These are phyloP conservation scores for Tieghemostelium lacteum DNA, from an alignment of 78 protist genomes.

Conservation along the genomic window DNA sequence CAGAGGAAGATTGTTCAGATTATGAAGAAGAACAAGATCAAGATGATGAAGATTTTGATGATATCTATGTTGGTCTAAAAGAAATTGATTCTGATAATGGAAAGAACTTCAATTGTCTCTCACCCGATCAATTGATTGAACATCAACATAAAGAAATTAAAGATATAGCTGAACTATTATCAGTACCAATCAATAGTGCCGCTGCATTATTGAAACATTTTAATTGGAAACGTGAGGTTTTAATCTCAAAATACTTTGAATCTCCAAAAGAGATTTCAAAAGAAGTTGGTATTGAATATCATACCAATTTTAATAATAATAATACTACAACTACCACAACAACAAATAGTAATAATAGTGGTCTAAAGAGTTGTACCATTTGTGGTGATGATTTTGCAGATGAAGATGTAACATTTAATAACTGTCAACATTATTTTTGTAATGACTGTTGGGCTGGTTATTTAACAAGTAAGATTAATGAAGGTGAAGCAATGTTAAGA, in stretches of 20 bases:
- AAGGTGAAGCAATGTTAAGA: conserved; percentile 72
- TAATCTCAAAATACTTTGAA: conserved; percentile 69
- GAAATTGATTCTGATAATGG: conserved; percentile 9
- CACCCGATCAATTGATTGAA: conserved; percentile 51
- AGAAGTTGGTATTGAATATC: conserved; percentile 46
- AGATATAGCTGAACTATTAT: conserved; percentile 56
- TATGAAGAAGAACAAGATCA: conserved; percentile 25
- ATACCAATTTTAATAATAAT: neutral
- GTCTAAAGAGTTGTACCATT: conserved; percentile 47
- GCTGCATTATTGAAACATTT: conserved; percentile 52
- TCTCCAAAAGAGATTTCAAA: conserved; percentile 64
- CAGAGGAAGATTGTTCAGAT: conserved; percentile 3
- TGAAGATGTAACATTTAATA: conserved; percentile 8
- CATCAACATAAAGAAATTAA: conserved; percentile 74
- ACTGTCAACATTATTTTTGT: conserved; percentile 71
- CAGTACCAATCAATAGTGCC: conserved; percentile 22
- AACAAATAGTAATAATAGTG: neutral
- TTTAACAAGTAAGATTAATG: conserved; percentile 60
- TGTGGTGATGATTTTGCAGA: conserved; percentile 66
- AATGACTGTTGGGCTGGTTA: conserved; percentile 80
- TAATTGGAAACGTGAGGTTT: conserved; percentile 69
- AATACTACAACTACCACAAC: neutral
- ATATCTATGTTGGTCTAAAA: conserved; percentile 11
- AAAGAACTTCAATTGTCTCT: conserved; percentile 63
- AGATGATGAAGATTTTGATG: conserved; percentile 12